phyloP scores from a whole-genome alignment of 2,329 filamentous ascomycete species.

The Aureobasidium namibiae region DNA sequence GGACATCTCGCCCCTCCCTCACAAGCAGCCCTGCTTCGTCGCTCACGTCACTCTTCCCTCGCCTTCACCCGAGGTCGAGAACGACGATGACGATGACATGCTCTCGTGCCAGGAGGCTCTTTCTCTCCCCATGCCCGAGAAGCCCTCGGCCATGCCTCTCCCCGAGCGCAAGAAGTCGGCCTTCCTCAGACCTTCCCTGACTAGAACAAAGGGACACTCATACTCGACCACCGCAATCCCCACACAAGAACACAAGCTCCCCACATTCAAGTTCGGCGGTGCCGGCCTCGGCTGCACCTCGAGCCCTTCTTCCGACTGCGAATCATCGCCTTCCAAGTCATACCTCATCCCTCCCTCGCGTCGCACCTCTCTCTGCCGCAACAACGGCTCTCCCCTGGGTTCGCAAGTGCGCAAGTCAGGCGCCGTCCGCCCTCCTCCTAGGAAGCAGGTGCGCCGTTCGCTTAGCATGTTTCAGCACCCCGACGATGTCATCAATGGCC shows the following conservation, averaged over 20 bases:
- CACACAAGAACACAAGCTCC: slow-evolving; percentile 23
- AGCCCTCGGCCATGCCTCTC: not conserved
- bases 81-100: slow-evolving; percentile 15
- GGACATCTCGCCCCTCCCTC: slow-evolving; percentile 88
- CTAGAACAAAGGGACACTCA: slow-evolving; percentile 56
- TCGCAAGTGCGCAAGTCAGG: slow-evolving; percentile 60
- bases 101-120: slow-evolving; percentile 10
- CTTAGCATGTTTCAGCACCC: slow-evolving; percentile 97
- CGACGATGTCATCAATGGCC: slow-evolving; percentile 76
- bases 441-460: slow-evolving; percentile 84
- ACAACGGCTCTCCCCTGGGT: slow-evolving; percentile 67
- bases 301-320: slow-evolving; percentile 62
- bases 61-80: slow-evolving; percentile 55
- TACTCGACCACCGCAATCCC: slow-evolving; percentile 60
- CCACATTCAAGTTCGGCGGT: slow-evolving; percentile 13
- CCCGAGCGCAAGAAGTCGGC: slow-evolving; percentile 12
- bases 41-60: slow-evolving; percentile 57
- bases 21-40: slow-evolving; percentile 60
- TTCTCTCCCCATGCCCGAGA: not conserved
- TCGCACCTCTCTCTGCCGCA: slow-evolving; percentile 56
- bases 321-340: slow-evolving; percentile 55
- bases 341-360: slow-evolving; percentile 52
- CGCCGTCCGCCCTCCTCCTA: slow-evolving; percentile 57
- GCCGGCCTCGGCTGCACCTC: slow-evolving; percentile 37
- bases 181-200: slow-evolving; percentile 55